These are phyloP conservation scores for Grigorovia transvaalensis DNA, from an alignment of 805 yeast genomes.

Conservation along the genomic window DNA sequence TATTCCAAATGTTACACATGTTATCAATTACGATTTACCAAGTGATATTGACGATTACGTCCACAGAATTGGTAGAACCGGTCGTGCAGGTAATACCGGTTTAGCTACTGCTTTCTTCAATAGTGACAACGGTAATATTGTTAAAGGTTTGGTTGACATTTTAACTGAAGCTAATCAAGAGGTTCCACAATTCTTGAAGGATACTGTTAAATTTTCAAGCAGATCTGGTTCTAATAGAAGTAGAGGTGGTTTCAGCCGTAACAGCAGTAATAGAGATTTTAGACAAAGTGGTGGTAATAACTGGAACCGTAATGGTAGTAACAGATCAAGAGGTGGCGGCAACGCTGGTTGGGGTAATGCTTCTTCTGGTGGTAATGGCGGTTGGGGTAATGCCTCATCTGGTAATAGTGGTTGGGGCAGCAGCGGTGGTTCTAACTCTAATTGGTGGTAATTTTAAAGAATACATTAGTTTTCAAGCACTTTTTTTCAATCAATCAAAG, in stretches of 20 bases:
- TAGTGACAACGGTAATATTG: slow-evolving; percentile 86
- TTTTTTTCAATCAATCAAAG: background rate
- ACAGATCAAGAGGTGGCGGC: slow-evolving; percentile 15
- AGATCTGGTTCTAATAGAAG: slow-evolving; percentile 48
- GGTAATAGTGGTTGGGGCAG: background rate
- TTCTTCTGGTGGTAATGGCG: slow-evolving; percentile 28
- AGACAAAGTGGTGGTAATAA: slow-evolving; percentile 31
- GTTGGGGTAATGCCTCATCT: slow-evolving; percentile 25
- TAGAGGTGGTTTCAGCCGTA: slow-evolving; percentile 34
- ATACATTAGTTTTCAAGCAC: background rate
- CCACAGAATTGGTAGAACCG: slow-evolving; percentile 99
- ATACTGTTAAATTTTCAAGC: slow-evolving; percentile 67
- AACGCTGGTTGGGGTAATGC: slow-evolving; percentile 16
- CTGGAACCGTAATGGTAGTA: slow-evolving; percentile 25
- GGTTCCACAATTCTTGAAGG: slow-evolving; percentile 78
- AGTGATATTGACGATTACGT: slow-evolving; percentile 96
- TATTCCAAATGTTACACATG: slow-evolving; percentile 97
- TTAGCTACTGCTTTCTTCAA: slow-evolving; percentile 96
- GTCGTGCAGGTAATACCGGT: slow-evolving; percentile 99
- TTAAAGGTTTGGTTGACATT: slow-evolving; percentile 76
- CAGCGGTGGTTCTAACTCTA: background rate
- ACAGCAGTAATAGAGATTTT: slow-evolving; percentile 38
- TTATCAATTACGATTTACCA: slow-evolving; percentile 94
- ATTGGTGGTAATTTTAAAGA: slow-evolving; percentile 1
- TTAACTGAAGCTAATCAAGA: slow-evolving; percentile 96